Conservation (phyloP, 805 yeast species). For the Yarrowia porcina region DNA sequence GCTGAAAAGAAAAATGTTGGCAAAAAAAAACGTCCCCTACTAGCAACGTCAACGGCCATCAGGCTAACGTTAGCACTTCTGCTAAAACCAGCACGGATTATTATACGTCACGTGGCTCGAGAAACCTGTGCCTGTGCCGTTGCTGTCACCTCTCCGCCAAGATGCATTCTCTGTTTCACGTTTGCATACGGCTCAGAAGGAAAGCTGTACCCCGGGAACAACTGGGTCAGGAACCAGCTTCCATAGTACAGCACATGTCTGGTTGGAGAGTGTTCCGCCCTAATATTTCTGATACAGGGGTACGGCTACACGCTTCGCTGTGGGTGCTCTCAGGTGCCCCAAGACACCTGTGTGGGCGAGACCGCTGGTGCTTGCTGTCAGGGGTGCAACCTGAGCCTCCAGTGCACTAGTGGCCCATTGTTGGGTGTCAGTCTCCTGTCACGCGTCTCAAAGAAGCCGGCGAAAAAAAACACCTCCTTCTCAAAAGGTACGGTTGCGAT, state of each 20-base stretch:
- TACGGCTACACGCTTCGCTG: background rate
- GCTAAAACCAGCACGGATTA: background rate
- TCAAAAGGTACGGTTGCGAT: background rate
- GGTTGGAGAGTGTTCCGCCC: background rate
- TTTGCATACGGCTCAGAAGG: slow-evolving; percentile 21
- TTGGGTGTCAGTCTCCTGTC: background rate
- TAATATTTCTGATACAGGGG: slow-evolving; percentile 14
- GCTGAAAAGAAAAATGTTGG: too few species aligned
- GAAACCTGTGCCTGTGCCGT: slow-evolving; percentile 8
- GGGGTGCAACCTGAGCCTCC: background rate
- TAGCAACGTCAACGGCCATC: background rate
- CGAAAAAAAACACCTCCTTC: too few species aligned
- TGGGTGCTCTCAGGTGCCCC: background rate
- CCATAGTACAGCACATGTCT: background rate
- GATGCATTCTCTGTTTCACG: slow-evolving; percentile 20
- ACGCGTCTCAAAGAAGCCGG: too few species aligned
- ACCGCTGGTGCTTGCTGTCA: background rate
- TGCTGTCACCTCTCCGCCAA: slow-evolving; percentile 18
- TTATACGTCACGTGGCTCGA: background rate
- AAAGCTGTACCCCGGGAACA: slow-evolving; percentile 22
- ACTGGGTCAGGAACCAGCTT: background rate
- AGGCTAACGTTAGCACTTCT: background rate
- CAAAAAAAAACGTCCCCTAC: background rate
- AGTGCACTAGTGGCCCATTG: background rate
- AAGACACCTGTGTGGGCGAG: background rate